A percentile compares a stretch with the other conserved stretches of the same genome.
phyloP scores from a whole-genome alignment of 495 filamentous ascomycete species.

The Mytilinidion resinicola region DNA sequence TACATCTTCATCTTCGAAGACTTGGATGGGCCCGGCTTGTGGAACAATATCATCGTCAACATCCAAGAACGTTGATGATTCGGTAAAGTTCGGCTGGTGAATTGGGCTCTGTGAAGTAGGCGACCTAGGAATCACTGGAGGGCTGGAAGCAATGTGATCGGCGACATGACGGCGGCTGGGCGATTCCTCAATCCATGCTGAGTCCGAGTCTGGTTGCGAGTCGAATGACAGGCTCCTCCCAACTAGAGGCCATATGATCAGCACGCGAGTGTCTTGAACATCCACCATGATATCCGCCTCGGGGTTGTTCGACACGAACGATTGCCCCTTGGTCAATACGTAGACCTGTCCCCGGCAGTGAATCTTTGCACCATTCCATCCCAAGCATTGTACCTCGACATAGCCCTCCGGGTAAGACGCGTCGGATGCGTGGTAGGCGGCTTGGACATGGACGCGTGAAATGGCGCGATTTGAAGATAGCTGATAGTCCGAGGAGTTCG shows the following conservation, averaged over 20 bases:
- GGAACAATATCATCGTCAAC: constrained; percentile 39
- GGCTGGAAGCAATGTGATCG: constrained; percentile 51
- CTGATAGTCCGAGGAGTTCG: constrained; percentile 85
- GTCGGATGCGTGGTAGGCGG: constrained; percentile 66
- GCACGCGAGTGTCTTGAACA: constrained; percentile 84
- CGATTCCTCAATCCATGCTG: constrained; percentile 59
- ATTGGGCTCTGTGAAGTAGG: constrained; percentile 24
- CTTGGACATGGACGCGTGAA: constrained; percentile 87
- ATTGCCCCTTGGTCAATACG: constrained; percentile 80
- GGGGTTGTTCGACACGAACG: constrained; percentile 85
- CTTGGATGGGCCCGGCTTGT: constrained; percentile 44
- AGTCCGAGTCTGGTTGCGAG: constrained; percentile 51
- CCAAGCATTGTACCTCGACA: constrained; percentile 81
- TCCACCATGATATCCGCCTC: constrained; percentile 90
- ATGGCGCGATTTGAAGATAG: constrained; percentile 85
- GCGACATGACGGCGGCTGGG: constrained; percentile 40
- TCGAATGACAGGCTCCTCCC: constrained; percentile 55
- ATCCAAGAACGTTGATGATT: constrained; percentile 43
- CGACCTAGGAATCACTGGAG: constrained; percentile 49
- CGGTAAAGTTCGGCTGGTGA: constrained; percentile 20
- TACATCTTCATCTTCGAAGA: constrained; percentile 53
- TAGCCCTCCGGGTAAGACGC: constrained; percentile 46
- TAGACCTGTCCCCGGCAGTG: constrained; percentile 86
- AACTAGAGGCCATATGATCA: constrained; percentile 75
- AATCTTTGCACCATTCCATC: constrained; percentile 92